Evolutionary conservation across 768 basidiomycete species (phyloP).

Genomic region (Piloderma croceum): DNA sequence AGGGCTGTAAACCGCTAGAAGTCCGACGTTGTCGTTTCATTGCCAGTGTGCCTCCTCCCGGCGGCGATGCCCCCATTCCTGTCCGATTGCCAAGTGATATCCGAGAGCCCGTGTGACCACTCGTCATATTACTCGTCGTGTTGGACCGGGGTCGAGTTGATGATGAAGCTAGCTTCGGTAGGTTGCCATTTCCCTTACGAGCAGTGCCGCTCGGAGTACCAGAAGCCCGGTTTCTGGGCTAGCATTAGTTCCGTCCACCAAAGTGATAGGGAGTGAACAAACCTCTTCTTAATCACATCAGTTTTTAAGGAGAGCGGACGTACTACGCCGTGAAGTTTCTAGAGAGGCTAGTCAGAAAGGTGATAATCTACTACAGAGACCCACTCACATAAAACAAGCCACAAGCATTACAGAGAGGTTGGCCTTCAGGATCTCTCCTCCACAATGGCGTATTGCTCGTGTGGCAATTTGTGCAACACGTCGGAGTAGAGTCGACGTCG

Average conservation of each 20-base stretch:
- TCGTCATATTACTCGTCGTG: conserved; percentile 55
- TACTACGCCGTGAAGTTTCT: conserved; percentile 96
- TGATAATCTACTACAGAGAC: conserved; percentile 1
- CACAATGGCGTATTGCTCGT: conserved; percentile 94
- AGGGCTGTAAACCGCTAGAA: conserved; percentile 52
- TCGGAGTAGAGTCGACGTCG: conserved; percentile 67
- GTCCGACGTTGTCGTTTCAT: conserved; percentile 83
- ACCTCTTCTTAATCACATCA: conserved; percentile 97
- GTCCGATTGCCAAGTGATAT: conserved; percentile 29
- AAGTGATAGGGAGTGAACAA: conserved; percentile 12
- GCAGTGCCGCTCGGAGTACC: conserved; percentile 65
- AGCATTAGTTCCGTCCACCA: conserved; percentile 3
- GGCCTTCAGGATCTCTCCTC: conserved; percentile 89
- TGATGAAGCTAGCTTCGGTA: conserved; percentile 75
- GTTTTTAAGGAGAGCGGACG: conserved; percentile 94
- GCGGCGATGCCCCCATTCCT: conserved; percentile 12
- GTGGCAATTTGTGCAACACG: conserved; percentile 89
- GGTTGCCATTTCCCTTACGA: conserved; percentile 47
- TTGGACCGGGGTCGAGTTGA: conserved; percentile 66
- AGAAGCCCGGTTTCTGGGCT: conserved; percentile 70
- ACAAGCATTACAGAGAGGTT: conserved; percentile 90
- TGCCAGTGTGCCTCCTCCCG: conserved; percentile 26
- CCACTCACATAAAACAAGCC: conserved; percentile 84
- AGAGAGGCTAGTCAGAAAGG: conserved; percentile 11
- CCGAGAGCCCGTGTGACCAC: conserved; percentile 39